Evolutionary conservation across 192 early-diverging fungal species (phyloP), one percentile per base, ranked within the genome.

Genomic region (Helicostylum pulchrum): DNA sequence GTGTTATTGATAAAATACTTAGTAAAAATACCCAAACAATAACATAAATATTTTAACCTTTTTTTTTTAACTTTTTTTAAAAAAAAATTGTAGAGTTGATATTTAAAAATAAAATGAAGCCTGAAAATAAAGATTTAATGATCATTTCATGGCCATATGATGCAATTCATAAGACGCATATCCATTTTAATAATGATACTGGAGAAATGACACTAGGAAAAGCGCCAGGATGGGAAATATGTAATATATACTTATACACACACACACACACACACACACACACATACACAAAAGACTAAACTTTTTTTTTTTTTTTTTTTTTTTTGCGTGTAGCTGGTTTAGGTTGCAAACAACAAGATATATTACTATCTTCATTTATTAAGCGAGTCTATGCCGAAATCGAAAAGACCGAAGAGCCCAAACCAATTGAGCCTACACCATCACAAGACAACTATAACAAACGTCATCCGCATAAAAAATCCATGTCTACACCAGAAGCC

Each of bases 331-430:
- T 11, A 8, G 56, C 56, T 20, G 39, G 39, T 10, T 45, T 58
- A 32, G 56, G 39, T 20, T 12, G 20, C 6, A 58, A 21, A 36
- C 56, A 58, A 12, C 56, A 58, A 21, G 56, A 58, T 43, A 39
- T 58, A 9, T 44, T 58, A 14, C 14, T 58, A 44, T 58, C 56
- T 1, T 42, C 56, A n/a, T 58, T 58, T 58, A 58, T 58, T 43
- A 58, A 58, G 34, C 56, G 56, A 39, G 19, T 58, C n/a, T 58
- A 58, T 45, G 39, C 32, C 20, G 56, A 58, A 58, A 58, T 58
- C 39, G 56, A 58, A 44, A 39, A 58, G 20, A 14, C 14, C 14
- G 46, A 48, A 12, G 19, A 15, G 44, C 8, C 34, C 3, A 17
- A 34, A 23, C 20, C 56, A 44, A 14, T 17, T 0, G 15, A 48